A percentile compares a stretch with the other conserved stretches of the same genome.
These are phyloP conservation scores for Cyclotella sp. DNA, from an alignment of 108 stramenopile species.

Conservation along the genomic window DNA sequence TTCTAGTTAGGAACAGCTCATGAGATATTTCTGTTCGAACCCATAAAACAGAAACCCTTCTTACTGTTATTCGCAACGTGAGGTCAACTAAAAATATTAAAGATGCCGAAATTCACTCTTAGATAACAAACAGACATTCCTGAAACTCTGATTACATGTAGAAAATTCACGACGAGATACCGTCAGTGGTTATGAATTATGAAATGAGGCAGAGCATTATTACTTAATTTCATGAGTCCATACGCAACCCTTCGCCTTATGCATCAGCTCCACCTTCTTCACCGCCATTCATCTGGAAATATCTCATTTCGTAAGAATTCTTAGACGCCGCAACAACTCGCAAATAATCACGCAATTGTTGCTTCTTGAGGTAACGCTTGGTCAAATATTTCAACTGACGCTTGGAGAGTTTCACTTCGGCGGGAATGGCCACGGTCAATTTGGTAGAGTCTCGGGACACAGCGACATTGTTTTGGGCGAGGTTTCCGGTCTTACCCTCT, in stretches of 20 bases:
- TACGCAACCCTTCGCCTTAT: slow-evolving; percentile 11
- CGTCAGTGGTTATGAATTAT: slow-evolving; percentile 1
- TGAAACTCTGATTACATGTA: too few species aligned
- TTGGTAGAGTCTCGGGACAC: slow-evolving; percentile 93
- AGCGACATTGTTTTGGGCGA: slow-evolving; percentile 79
- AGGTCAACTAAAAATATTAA: too few species aligned
- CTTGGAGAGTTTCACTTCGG: slow-evolving; percentile 95
- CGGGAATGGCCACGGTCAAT: slow-evolving; percentile 86
- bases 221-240: neutral
- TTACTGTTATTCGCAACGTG: too few species aligned
- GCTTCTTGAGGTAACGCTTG: slow-evolving; percentile 99
- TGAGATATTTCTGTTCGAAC: too few species aligned
- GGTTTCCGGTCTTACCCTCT: slow-evolving; percentile 77
- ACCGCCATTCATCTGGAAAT: slow-evolving; percentile 80
- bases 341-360: slow-evolving; percentile 97
- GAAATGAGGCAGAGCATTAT: neutral
- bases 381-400: slow-evolving; percentile 98
- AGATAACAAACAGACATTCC: too few species aligned
- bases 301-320: slow-evolving; percentile 91
- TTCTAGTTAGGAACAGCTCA: too few species aligned
- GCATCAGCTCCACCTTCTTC: slow-evolving; percentile 83
- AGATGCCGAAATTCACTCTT: too few species aligned
- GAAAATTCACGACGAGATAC: too few species aligned
- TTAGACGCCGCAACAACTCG: slow-evolving; percentile 96
- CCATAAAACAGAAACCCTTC: too few species aligned